These are phyloP conservation scores for Tagetes patula DNA, from an alignment of 129 eudicot genomes.

Conservation along the genomic window DNA sequence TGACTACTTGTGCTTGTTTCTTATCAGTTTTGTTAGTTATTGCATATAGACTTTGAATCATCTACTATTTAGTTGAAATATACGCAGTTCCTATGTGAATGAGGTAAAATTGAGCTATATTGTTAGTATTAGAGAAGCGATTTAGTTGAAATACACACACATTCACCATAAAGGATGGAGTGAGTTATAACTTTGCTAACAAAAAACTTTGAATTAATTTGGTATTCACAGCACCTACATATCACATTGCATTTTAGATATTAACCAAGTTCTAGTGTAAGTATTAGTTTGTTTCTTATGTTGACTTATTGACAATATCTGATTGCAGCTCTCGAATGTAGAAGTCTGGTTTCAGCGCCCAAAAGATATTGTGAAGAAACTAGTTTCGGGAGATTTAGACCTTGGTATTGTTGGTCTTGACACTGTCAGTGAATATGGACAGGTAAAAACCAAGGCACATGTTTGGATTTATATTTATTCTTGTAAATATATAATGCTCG, in stretches of 20 bases:
- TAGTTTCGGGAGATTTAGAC: conserved; percentile 94
- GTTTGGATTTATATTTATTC: background rate
- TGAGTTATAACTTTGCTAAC: background rate
- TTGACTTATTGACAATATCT: conserved; percentile 16
- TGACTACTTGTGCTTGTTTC: background rate
- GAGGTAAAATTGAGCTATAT: background rate
- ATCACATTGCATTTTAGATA: background rate
- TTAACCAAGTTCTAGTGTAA: background rate
- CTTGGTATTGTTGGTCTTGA: conserved; percentile 96
- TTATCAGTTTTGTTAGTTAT: background rate
- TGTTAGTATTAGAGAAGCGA: conserved; percentile 9
- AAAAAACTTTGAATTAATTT: conserved; percentile 2
- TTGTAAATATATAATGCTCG: conserved; percentile 1
- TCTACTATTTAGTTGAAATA: background rate
- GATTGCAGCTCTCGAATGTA: conserved; percentile 68
- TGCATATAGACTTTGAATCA: background rate
- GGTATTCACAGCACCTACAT: conserved; percentile 1
- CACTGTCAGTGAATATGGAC: conserved; percentile 74
- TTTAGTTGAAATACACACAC: background rate
- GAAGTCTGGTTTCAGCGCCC: conserved; percentile 98
- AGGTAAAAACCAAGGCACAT: conserved; percentile 45
- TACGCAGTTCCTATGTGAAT: background rate
- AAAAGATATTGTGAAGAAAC: conserved; percentile 76
- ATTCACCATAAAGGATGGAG: conserved; percentile 1
- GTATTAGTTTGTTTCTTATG: conserved; percentile 10